Base-by-base conservation (phyloP, 148 eudicot species). In the Rhododendron henanense region DNA sequence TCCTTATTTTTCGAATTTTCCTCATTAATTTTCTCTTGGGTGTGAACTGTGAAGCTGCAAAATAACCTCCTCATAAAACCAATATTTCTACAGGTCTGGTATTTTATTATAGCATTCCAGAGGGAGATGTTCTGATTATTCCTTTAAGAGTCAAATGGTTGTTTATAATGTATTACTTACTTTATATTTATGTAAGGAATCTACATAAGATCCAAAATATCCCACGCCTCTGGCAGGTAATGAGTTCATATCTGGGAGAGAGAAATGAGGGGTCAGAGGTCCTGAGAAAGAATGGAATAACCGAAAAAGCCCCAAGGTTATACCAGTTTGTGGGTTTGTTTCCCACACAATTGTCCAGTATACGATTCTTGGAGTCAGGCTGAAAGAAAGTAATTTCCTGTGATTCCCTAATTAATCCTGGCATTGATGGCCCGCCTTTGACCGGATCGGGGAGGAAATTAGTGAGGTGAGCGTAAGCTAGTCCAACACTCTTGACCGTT, bases 141-240 rank as follows among this genome's bases (percentile, higher is more conserved):
- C 51, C 80, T 78, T 78, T 23, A 45, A 44, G 14, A 7, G 81
- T 44, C 81, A 41, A 78, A 45, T 78, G 50, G 33, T 78, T 44
- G 33, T 78, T 78, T 44, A 78, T 3, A 18, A 10, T 45, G 23
- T 9, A 51, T 11, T 10, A 13, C 4, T 18, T 18, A 41, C 2
- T 35, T 45, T 3, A 45, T 44, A 21, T 44, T 41, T 45, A 15
- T 77, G 44, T 77, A 79, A n/a, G 35, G 53, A 78, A 45, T 78
- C 55, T 44, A 33, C 81, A 44, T 78, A 39, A 45, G 81, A 78
- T 78, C 55, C 81, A 44, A 78, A 78, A 78, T n/a, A 41, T 78
- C 53, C 53, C 28, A 28, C 15, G 3, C 25, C 53, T 45, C 81
- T 78, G 81, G 23, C 53, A 78, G n/a, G 50, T 78, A 78, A 67